phyloP scores from a whole-genome alignment of 2,329 filamentous ascomycete genomes.

The Conoideocrella luteorostrata region DNA sequence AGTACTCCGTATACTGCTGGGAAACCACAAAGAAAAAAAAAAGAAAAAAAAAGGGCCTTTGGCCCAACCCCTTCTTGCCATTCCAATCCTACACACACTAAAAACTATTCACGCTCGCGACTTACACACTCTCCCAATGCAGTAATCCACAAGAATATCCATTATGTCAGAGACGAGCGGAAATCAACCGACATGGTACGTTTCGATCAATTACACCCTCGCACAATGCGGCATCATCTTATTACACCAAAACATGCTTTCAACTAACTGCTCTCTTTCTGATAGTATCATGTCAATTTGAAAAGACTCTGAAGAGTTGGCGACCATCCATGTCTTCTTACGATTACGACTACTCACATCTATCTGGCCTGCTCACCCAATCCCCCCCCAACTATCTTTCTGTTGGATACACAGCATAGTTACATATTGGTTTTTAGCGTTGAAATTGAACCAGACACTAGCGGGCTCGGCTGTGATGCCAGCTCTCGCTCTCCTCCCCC shows the following conservation, averaged over 20 bases:
- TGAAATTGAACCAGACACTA: background rate
- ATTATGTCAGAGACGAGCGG: constrained; percentile 22
- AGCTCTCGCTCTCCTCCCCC: background rate
- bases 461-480: background rate
- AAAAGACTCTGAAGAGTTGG: constrained; percentile 5
- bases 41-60: background rate
- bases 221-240: no score
- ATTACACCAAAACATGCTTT: background rate
- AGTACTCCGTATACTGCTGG: background rate
- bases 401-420: no score
- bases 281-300: constrained; percentile 11
- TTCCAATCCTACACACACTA: no score
- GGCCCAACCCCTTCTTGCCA: background rate
- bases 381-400: no score
- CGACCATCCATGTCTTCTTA: background rate
- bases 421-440: constrained; percentile 2
- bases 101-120: no score
- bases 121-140: background rate
- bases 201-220: background rate
- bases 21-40: background rate
- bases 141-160: constrained; percentile 31
- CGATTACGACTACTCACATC: background rate
- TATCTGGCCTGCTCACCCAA: no score
- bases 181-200: constrained; percentile 28
- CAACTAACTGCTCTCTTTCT: background rate